Base-by-base conservation (phyloP, 805 yeast genomes). In the Metschnikowia drakensbergensis region DNA sequence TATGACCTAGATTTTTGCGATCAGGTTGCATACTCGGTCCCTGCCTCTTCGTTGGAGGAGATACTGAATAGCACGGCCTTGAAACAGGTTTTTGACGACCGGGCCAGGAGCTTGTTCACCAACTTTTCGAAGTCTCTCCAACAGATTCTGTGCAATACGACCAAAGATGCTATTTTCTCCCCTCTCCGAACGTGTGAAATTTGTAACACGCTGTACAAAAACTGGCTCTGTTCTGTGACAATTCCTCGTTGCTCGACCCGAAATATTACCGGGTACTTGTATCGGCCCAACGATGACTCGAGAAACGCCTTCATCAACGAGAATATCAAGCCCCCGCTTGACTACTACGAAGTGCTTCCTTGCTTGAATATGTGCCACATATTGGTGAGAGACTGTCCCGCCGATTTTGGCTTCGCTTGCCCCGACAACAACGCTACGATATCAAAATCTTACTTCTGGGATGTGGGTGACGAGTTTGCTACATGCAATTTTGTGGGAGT, bases 151-250 rank as follows among this genome's bases (percentile, higher is more conserved):
- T 92, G 99, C 66, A 86, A 86, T 54, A 74, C 85, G 1, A 81
- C 79, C 30, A 65, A 70, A 11, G 90, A 82, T 51, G 76, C 88
- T 2, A 59, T 81, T 5, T 92, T 77, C 64, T 88, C 97, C 0
- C 88, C 96, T 7, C 60, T 92, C 25, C 64, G 81, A 34, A 74
- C 84, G 0, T 92, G 99, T 60, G 74, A 71, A 10, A 82, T 88
- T 59, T 92, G 99, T 63, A 75, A 76, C 1, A 54, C 63, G 1
- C 75, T 91, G 1, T 92, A 92, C 64, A 82, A 80, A 58, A 75
- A 83, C 58, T 92, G 99, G 99, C 74, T 94, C 17, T 92, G 99
- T 67, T 76, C 95, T 0, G 88, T 89, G 3, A 74, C 89, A 0
- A 87, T 92, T 5, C 98, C 98, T 0, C 72, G 97, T 29, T 92